phyloP scores from a whole-genome alignment of 306 rosid species.

The Abrus pulchellus region DNA sequence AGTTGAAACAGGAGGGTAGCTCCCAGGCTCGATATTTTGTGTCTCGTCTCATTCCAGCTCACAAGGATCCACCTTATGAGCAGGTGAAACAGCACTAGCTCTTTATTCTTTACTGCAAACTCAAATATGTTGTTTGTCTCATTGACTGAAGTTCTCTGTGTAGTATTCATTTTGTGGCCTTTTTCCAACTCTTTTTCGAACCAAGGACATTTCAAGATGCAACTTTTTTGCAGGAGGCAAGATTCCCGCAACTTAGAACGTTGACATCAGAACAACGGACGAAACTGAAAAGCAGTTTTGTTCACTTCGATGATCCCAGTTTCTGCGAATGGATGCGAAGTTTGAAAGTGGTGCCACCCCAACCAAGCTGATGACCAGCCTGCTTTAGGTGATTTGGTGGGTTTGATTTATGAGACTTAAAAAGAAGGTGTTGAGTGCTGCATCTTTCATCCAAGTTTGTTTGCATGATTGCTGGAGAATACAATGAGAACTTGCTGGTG shows the following conservation, averaged over 20 bases:
- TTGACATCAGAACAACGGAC: conserved; percentile 79
- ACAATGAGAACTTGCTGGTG: conserved; percentile 42
- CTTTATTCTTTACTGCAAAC: neutral
- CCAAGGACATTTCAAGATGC: neutral
- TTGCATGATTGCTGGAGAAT: conserved; percentile 38
- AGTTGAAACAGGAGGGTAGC: conserved; percentile 91
- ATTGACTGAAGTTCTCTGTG: neutral
- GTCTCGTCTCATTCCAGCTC: conserved; percentile 94
- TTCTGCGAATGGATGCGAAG: conserved; percentile 93
- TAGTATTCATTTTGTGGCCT: neutral
- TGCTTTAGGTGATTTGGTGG: conserved; percentile 35
- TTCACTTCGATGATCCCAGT: conserved; percentile 95
- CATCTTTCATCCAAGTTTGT: conserved; percentile 44
- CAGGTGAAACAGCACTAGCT: conserved; percentile 68
- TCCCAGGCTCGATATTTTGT: conserved; percentile 95
- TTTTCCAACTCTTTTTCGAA: conserved; percentile 21
- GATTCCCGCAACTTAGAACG: conserved; percentile 85
- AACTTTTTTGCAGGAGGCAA: conserved; percentile 73
- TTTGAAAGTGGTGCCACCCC: conserved; percentile 87
- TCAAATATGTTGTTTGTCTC: conserved; percentile 19
- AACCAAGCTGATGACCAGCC: conserved; percentile 63
- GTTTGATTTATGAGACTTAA: conserved; percentile 36
- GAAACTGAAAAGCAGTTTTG: conserved; percentile 90
- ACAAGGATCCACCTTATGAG: conserved; percentile 99
- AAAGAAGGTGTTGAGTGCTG: conserved; percentile 26